Base-by-base conservation (phyloP, 805 yeast genomes). In the Candida piceae region DNA sequence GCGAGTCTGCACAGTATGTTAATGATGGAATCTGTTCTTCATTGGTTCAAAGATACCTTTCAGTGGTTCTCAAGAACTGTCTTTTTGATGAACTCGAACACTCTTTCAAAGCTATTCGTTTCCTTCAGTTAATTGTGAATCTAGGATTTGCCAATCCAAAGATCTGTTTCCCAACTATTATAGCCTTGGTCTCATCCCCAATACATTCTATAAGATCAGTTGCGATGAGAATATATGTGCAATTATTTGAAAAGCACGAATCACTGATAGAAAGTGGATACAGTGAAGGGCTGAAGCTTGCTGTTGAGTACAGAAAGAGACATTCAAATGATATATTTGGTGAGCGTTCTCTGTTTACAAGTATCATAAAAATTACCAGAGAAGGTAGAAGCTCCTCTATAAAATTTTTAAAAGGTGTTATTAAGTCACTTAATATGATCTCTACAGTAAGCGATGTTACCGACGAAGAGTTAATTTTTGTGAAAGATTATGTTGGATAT, bases 131-230 rank as follows among this genome's bases (percentile, higher is more conserved):
- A 29, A 73, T 81, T 17, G 69, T 81, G 8, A 67, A 67, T 20
- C 66, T 77, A 36, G 95, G 95, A 0, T 81, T 75, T 57, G 81
- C 83, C 0, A 84, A 82, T 50, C 96, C 96, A 1, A 71, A 83
- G 38, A 49, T 72, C 4, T 75, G 86, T 49, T 72, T 80, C 5
- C 74, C 88, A 0, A 80, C 88, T 0, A 66, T 84, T 1, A 70
- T 85, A 38, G 90, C 90, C 0, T 61, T 87, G 24, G 78, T 79
- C 39, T 66, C 84, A 0, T 76, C 86, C 0, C 58, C 64, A 1
- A 58, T 63, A 13, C 53, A 52, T 4, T 52, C 57, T 9, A 66
- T 83, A 13, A 63, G 70, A 22, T 54, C 53, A 3, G 58, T 70
- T 9, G 86, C 88, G 0, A 39, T 64, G 1, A 67, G 65, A 1